Percentiles rank a stretch among this genome's conserved stretches.
Conservation (phyloP, 2,329 filamentous ascomycete genomes). For the Colletotrichum siamense region DNA sequence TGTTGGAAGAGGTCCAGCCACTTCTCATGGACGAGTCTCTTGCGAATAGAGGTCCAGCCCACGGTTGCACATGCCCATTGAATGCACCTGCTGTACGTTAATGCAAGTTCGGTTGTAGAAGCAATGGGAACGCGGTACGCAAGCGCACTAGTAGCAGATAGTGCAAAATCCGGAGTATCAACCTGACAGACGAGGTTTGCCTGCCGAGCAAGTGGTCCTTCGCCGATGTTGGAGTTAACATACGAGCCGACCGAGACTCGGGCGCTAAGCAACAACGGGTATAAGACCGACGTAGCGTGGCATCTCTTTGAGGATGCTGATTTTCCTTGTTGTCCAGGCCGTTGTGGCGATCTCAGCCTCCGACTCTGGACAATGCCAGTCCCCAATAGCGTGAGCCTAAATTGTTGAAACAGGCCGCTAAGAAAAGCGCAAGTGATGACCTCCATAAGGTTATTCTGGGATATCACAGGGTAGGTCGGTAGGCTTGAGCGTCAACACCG, state of each 20-base stretch:
- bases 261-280: neutral
- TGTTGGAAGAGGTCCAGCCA: neutral
- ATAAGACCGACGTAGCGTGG: neutral
- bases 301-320: neutral
- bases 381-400: neutral
- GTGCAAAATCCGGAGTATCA: neutral
- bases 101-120: neutral
- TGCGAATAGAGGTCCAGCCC: neutral
- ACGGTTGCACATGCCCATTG: neutral
- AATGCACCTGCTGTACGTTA: neutral
- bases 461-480: neutral
- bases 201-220: neutral
- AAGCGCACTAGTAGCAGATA: neutral
- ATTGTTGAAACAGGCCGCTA: neutral
- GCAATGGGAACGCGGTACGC: neutral
- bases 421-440: neutral
- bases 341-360: slow-evolving; percentile 4
- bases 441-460: neutral
- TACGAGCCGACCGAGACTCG: neutral
- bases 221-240: neutral
- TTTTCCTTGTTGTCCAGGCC: neutral
- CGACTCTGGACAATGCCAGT: neutral
- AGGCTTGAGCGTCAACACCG: neutral
- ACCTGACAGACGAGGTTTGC: neutral
- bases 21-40: neutral